A percentile compares a stretch with the other conserved stretches of the same genome.
Conservation (phyloP, 1,139 yeast species). For the Hyphopichia buzzinii region DNA sequence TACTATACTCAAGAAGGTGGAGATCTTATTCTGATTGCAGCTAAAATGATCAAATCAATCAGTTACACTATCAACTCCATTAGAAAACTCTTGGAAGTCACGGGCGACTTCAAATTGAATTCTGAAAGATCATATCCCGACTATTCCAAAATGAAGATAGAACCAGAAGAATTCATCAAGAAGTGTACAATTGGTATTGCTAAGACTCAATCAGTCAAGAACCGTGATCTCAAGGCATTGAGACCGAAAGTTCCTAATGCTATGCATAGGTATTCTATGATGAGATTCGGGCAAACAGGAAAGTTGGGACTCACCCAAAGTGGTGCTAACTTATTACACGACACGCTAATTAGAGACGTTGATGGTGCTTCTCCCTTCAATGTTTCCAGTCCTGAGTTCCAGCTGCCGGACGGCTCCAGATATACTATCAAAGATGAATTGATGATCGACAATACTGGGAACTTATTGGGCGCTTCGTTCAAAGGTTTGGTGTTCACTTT, state of each 20-base stretch:
- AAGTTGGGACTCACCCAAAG: constrained; percentile 54
- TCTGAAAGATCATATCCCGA: constrained; percentile 71
- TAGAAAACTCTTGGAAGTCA: constrained; percentile 41
- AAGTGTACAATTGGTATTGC: constrained; percentile 64
- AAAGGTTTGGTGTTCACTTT: constrained; percentile 68
- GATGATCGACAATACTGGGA: constrained; percentile 47
- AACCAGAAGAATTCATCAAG: constrained; percentile 61
- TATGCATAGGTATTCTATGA: constrained; percentile 54
- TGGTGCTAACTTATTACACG: constrained; percentile 55
- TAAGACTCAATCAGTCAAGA: constrained; percentile 36
- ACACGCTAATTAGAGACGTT: constrained; percentile 43
- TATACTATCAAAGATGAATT: constrained; percentile 40
- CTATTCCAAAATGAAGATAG: constrained; percentile 54
- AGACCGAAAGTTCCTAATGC: constrained; percentile 14
- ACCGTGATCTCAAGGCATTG: constrained; percentile 19
- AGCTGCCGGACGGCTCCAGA: constrained; percentile 17
- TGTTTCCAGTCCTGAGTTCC: constrained; percentile 38
- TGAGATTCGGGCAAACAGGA: constrained; percentile 57
- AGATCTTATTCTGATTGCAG: constrained; percentile 56
- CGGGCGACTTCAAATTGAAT: constrained; percentile 74
- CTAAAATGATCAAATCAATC: constrained; percentile 62
- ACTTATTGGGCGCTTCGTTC: constrained; percentile 74
- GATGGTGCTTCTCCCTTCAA: constrained; percentile 43
- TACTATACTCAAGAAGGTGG: constrained; percentile 68
- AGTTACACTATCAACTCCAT: constrained; percentile 48